Conservation (phyloP, 768 basidiomycete species). For the Coprinopsis cinerea region DNA sequence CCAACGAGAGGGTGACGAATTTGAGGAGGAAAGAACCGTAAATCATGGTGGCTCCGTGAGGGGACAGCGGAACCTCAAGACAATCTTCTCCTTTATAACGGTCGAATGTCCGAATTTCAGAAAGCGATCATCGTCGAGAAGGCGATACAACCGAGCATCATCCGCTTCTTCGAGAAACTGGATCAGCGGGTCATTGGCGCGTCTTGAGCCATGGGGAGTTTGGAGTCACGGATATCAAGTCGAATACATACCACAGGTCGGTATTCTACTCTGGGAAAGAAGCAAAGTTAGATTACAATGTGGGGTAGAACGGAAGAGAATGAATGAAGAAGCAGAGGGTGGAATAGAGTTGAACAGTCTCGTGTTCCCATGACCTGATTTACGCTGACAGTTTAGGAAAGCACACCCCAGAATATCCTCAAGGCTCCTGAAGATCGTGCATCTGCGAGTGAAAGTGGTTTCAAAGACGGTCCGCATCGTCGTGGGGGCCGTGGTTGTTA, state of each 20-base stretch:
- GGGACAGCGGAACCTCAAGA: neutral
- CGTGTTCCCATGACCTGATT: neutral
- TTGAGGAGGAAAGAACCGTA: slow-evolving; percentile 1
- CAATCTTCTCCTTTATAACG: neutral
- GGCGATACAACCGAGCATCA: neutral
- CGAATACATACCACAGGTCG: neutral
- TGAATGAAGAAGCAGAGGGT: neutral
- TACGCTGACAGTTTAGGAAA: neutral
- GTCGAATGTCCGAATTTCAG: neutral
- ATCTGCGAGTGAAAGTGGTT: too few relatives aligned
- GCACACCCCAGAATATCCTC: neutral
- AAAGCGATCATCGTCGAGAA: slow-evolving; percentile 1
- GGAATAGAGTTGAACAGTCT: neutral
- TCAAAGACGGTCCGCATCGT: too few relatives aligned
- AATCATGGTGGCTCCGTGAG: neutral
- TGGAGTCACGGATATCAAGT: neutral
- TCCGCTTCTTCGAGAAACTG: neutral
- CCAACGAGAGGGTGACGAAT: neutral
- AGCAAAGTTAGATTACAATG: neutral
- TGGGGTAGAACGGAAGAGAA: neutral
- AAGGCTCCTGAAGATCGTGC: too few relatives aligned
- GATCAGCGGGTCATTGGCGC: neutral
- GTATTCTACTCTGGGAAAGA: neutral
- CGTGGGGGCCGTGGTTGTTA: too few relatives aligned
- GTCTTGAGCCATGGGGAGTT: too few relatives aligned